phyloP scores from a whole-genome alignment of 192 early-diverging fungal genomes.

The Linnemannia elongata region DNA sequence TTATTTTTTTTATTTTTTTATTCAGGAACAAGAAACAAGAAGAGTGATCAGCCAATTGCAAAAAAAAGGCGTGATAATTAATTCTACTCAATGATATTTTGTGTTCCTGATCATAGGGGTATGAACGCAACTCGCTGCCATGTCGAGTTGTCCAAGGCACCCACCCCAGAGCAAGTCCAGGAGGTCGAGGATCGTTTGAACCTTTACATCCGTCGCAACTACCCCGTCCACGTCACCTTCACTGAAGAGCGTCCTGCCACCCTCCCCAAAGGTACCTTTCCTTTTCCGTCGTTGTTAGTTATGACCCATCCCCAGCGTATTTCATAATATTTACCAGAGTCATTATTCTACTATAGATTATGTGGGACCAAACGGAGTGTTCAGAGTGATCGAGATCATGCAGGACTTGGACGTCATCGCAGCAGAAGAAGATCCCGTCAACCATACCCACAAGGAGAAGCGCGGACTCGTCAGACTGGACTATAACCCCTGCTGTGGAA shows the following conservation, averaged over 20 bases:
- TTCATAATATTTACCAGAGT: background rate
- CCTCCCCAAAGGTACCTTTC: conserved; percentile 61
- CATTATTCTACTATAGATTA: conserved; percentile 20
- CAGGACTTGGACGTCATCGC: conserved; percentile 52
- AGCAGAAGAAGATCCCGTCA: conserved; percentile 34
- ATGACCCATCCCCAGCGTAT: background rate
- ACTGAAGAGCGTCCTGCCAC: conserved; percentile 63
- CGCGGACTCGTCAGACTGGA: conserved; percentile 66
- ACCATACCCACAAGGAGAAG: conserved; percentile 18
- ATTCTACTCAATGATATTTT: background rate
- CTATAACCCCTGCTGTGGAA: conserved; percentile 81
- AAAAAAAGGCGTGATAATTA: background rate
- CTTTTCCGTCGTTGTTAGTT: no score
- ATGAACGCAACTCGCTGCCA: conserved; percentile 68
- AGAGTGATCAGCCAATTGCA: background rate
- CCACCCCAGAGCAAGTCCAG: conserved; percentile 58
- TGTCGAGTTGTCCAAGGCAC: conserved; percentile 70
- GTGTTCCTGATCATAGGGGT: conserved; percentile 43
- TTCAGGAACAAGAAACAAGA: background rate
- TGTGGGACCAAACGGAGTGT: conserved; percentile 52
- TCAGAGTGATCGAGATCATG: conserved; percentile 50
- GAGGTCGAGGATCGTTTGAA: conserved; percentile 70
- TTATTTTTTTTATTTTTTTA: background rate
- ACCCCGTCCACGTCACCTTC: conserved; percentile 64
- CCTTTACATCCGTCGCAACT: conserved; percentile 62